Evolutionary conservation across 257 asterid species (phyloP), one percentile per base, ranked within the genome.

Genomic region (Haberlea rhodopensis): DNA sequence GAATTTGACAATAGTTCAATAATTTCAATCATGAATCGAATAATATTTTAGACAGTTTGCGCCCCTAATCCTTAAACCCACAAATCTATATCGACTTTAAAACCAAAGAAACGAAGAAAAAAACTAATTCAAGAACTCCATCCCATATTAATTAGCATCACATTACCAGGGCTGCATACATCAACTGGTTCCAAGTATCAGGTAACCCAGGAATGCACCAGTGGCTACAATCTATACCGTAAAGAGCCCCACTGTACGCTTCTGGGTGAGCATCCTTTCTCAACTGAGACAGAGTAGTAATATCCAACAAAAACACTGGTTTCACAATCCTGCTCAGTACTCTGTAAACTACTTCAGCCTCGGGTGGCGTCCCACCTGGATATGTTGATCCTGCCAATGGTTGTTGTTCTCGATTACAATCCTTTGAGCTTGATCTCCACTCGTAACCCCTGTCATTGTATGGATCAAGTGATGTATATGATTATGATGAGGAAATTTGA

Each of bases 191-290:
- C 96, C 96, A 88, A 1, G 95, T 85, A 73, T 88, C 96, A 0
- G 96, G 96, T 72, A 88, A 72, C 9, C 96, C 96, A 1, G 96
- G 95, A 5, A 88, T 86, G 71, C 96, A 85, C 96, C 96, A 88
- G 63, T 88, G 96, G 73, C 94, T 85, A 78, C 96, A 88, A 61
- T 88, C 96, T 2, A 73, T 76, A 9, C 85, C 89, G 0, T 79
- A 37, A 27, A 72, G 88, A 53, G 53, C 75, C 0, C 89, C 91
- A 1, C 95, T 72, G 26, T 85, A 88, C 51, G 71, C 68, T 1
- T 91, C 84, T 6, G 96, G 96, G 73, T 85, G 96, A 23, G 91
- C 96, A 65, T 88, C 96, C 69, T 80, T 84, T 70, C 96, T 80
- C 23, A 88, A 67, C 73, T 85, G 91, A 10, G 96, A 88, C 19